These are phyloP conservation scores for Conticribra weissflogii DNA, from an alignment of 108 stramenopile species.

Conservation along the genomic window DNA sequence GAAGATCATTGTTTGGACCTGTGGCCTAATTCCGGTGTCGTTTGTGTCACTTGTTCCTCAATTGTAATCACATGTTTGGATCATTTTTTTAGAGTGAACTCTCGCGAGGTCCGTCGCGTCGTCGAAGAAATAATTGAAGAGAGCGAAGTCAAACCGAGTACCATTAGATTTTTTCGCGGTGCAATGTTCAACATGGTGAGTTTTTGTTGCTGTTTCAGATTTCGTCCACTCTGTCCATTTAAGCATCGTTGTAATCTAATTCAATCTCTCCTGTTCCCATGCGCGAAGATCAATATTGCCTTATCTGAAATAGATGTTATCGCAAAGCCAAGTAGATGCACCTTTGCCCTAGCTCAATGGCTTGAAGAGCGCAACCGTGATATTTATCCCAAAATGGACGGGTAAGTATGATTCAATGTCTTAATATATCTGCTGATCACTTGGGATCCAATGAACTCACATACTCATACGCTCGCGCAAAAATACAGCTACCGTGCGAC, in stretches of 20 bases:
- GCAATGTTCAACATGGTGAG: conserved; percentile 97
- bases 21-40: too few relatives aligned
- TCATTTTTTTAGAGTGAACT: conserved; percentile 76
- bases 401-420: conserved; percentile 44
- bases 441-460: neutral
- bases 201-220: too few relatives aligned
- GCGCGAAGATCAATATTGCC: conserved; percentile 77
- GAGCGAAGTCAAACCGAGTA: conserved; percentile 70
- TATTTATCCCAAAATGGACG: conserved; percentile 88
- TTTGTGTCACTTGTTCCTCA: too few relatives aligned
- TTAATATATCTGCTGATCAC: neutral
- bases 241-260: too few relatives aligned
- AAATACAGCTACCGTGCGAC: conserved; percentile 57
- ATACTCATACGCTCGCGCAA: neutral
- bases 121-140: conserved; percentile 89
- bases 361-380: conserved; percentile 88
- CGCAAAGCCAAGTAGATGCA: conserved; percentile 85
- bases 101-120: conserved; percentile 82
- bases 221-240: too few relatives aligned
- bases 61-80: neutral
- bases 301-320: conserved; percentile 82
- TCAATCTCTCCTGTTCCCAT: too few relatives aligned
- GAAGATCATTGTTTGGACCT: too few relatives aligned
- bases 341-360: conserved; percentile 92
- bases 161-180: conserved; percentile 94